phyloP scores from a whole-genome alignment of 768 basidiomycete genomes.

The Candolleomyces aberdarensis region DNA sequence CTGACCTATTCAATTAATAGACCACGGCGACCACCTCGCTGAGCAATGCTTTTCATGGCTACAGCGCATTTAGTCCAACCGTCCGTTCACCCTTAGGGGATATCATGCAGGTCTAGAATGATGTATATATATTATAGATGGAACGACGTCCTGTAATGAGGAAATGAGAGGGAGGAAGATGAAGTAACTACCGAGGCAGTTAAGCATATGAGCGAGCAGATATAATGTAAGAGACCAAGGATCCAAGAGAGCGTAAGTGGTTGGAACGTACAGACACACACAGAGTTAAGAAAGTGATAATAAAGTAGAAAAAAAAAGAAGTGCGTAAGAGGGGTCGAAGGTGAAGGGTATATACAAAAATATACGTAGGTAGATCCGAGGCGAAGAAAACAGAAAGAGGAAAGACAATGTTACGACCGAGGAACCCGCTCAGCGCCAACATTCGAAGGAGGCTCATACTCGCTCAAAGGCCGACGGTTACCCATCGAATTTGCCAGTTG shows the following conservation, averaged over 20 bases:
- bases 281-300: conserved; percentile 25
- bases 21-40: conserved; percentile 50
- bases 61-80: background rate
- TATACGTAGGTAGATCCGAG: conserved; percentile 29
- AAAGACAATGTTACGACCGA: conserved; percentile 39
- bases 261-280: conserved; percentile 24
- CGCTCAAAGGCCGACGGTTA: conserved; percentile 66
- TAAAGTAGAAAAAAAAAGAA: conserved; percentile 23
- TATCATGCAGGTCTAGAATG: too few species aligned
- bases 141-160: too few species aligned
- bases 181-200: conserved; percentile 18
- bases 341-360: conserved; percentile 49
- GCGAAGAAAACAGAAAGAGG: conserved; percentile 14
- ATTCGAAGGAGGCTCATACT: conserved; percentile 49
- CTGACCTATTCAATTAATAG: conserved; percentile 28
- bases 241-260: conserved; percentile 23
- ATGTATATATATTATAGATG: too few species aligned
- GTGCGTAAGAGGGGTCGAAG: conserved; percentile 28
- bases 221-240: conserved; percentile 20
- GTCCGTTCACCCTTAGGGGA: too few species aligned
- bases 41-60: conserved; percentile 48
- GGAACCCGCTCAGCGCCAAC: conserved; percentile 50
- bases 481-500: conserved; percentile 80
- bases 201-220: conserved; percentile 17
- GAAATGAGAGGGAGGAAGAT: conserved; percentile 11